Percentiles rank a stretch among this genome's conserved stretches.
phyloP scores from a whole-genome alignment of 257 asterid species.

The Orobanche coerulescens region DNA sequence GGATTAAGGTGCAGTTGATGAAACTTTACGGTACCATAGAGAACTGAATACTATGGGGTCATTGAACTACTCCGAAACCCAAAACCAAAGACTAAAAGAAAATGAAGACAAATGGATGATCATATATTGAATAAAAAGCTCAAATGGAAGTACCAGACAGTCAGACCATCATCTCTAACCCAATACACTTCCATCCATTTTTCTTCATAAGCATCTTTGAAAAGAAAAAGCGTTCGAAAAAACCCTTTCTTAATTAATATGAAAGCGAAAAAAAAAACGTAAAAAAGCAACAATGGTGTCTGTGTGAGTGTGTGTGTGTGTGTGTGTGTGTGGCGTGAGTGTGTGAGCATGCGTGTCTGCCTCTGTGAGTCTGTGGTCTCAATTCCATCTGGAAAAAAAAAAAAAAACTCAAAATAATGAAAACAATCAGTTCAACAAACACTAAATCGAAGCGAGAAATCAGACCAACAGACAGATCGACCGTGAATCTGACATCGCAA shows the following conservation, averaged over 20 bases:
- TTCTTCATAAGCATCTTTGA: constrained; percentile 22
- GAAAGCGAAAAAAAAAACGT: neutral
- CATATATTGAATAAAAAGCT: neutral
- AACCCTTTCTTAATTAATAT: neutral
- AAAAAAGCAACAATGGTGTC: constrained; percentile 27
- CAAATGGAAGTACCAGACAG: neutral
- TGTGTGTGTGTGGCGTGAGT: constrained; percentile 32
- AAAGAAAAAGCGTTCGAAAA: neutral
- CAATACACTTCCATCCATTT: constrained; percentile 3
- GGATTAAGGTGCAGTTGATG: too few species aligned
- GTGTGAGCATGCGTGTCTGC: constrained; percentile 34
- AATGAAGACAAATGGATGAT: neutral
- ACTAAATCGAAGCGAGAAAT: constrained; percentile 28
- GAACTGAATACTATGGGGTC: too few species aligned
- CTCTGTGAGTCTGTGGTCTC: constrained; percentile 24
- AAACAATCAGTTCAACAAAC: constrained; percentile 18
- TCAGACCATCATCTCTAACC: too few species aligned
- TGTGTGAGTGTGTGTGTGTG: constrained; percentile 30
- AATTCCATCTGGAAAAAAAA: constrained; percentile 25
- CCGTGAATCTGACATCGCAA: constrained; percentile 25
- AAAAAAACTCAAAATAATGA: neutral
- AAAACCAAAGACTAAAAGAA: neutral
- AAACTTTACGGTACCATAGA: too few species aligned
- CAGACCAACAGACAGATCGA: constrained; percentile 38
- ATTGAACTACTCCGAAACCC: constrained; percentile 5